Evolutionary conservation across 139 green algal genomes (phyloP).

Genomic region (Volvox reticuliferus): DNA sequence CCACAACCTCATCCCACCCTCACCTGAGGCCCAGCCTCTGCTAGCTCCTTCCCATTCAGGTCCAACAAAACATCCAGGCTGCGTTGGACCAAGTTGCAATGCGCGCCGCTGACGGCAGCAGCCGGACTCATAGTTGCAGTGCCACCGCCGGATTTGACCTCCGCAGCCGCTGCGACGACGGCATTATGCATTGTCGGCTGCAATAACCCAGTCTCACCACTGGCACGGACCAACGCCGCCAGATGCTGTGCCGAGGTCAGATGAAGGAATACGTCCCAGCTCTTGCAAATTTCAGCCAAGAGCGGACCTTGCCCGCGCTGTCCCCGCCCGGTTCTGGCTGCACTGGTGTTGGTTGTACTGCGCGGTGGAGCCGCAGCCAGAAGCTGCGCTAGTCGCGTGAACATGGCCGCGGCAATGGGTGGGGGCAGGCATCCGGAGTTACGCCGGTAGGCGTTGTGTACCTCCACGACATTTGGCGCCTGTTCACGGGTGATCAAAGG

Average conservation of each 20-base stretch:
- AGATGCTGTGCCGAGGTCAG: constrained; percentile 1
- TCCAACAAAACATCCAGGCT: constrained; percentile 25
- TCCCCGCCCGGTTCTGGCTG: not conserved
- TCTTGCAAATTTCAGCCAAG: not conserved
- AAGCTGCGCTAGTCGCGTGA: constrained; percentile 9
- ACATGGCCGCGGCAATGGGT: constrained; percentile 12
- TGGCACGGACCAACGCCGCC: constrained; percentile 20
- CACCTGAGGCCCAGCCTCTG: constrained; percentile 33
- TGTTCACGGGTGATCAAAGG: not conserved
- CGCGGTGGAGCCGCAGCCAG: not conserved
- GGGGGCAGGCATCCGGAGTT: not conserved
- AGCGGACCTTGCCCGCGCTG: not conserved
- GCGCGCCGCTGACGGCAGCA: not conserved
- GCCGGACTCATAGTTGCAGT: not conserved
- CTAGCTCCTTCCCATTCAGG: not conserved
- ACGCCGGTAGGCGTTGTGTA: constrained; percentile 22
- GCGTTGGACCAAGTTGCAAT: not conserved
- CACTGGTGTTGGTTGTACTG: not conserved
- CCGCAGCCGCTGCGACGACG: not conserved
- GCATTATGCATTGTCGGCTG: not conserved
- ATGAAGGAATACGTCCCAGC: constrained; percentile 16
- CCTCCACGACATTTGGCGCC: not conserved
- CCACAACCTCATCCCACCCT: not conserved
- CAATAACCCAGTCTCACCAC: not conserved
- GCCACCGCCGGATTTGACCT: not conserved